Evolutionary conservation across 495 filamentous ascomycete genomes (phyloP), one percentile per base, ranked within the genome.

Genomic region (Talaromyces nanjingensis): DNA sequence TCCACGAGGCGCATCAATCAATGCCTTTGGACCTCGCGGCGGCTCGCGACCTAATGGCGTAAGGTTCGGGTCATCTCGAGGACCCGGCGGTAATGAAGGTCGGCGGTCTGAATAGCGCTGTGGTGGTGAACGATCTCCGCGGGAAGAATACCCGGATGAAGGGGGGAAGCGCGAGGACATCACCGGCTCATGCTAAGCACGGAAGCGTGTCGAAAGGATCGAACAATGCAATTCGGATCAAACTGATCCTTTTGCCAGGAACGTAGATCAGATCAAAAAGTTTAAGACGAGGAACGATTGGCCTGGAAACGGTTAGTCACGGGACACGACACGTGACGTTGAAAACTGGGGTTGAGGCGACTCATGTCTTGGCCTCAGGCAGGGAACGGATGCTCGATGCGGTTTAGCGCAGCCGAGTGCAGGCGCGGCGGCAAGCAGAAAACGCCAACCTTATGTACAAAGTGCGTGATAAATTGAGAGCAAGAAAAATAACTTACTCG

Each of bases 11-110:
- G 85, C 73, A 66, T 91, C 88, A 22, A 88, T 77, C 62, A 88
- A 69, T 7, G 86, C 89, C 70, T 89, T 89, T 0, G 90, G 90
- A 3, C 86, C 90, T 39, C 88, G 79, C 2, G 90, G 90, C 0
- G 89, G 87, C 58, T 86, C 83, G 59, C 84, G 69, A 25, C 75
- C 76, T 22, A 81, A 69, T 11, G 77, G 71, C 37, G 71, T 65
- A 14, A 67, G 63, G 64, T 67, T 74, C 12, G 66, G 71, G 66
- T 79, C 78, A 64, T 79, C 77, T 16, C 73, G 69, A 56, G 74
- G 74, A 59, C 78, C 77, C 20, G 65, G 67, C 22, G 76, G 76
- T 9, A 54, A 52, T 6, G 39, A 42, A 34, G 63, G 39, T 22
- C 77, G 77, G 67, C 78, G 77, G 65, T 80, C 78, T 47, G 73